Conservation (phyloP, 345 rosid genomes). For the Cardamine occulta region DNA sequence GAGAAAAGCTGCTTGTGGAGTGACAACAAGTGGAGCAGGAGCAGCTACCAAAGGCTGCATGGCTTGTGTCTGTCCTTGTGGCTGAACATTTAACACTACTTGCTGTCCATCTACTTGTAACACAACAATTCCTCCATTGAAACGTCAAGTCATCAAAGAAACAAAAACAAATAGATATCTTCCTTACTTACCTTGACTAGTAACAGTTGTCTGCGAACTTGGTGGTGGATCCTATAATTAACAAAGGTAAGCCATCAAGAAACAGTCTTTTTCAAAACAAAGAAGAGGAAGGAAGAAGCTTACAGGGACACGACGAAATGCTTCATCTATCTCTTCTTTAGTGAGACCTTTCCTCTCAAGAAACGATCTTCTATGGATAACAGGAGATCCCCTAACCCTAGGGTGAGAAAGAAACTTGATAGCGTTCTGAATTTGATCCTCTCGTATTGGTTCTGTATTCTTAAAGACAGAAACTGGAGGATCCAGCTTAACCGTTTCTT, state of each 20-base stretch:
- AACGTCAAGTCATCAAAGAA: constrained; percentile 24
- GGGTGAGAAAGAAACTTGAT: constrained; percentile 96
- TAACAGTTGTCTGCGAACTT: constrained; percentile 59
- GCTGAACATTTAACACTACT: constrained; percentile 59
- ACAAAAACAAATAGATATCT: constrained; percentile 12
- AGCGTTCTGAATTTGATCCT: constrained; percentile 95
- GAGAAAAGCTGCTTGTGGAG: constrained; percentile 47
- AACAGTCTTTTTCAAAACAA: not conserved
- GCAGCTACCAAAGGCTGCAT: constrained; percentile 52
- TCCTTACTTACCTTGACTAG: constrained; percentile 58
- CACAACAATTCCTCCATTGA: constrained; percentile 35
- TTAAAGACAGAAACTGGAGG: constrained; percentile 69
- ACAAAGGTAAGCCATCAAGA: constrained; percentile 23
- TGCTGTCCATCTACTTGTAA: constrained; percentile 57
- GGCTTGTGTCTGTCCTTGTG: constrained; percentile 57
- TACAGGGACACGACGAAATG: constrained; percentile 93
- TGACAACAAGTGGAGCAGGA: constrained; percentile 57
- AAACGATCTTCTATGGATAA: constrained; percentile 85
- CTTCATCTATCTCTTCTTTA: constrained; percentile 97
- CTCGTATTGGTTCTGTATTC: constrained; percentile 89
- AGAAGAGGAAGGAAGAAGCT: constrained; percentile 32
- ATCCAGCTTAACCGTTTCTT: constrained; percentile 52
- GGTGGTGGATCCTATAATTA: constrained; percentile 74
- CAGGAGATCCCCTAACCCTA: constrained; percentile 88
- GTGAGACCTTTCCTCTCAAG: constrained; percentile 97